These are phyloP conservation scores for Teunomyces gatunensis DNA, from an alignment of 805 yeast species.

Conservation along the genomic window DNA sequence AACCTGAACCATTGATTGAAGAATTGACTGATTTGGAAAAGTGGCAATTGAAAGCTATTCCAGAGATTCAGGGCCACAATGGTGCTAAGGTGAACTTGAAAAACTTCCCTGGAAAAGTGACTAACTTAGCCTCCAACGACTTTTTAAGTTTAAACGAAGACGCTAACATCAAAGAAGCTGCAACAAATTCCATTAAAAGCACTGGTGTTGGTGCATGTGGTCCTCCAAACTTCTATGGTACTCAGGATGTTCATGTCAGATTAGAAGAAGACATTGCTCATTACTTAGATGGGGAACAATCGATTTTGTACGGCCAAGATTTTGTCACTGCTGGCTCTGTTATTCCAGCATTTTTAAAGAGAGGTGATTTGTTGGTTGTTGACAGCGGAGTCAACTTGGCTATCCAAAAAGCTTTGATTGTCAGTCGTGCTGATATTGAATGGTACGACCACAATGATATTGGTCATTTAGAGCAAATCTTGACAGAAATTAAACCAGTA, in stretches of 20 bases:
- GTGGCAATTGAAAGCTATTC: conserved; percentile 65
- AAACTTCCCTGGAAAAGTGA: conserved; percentile 31
- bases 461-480: conserved; percentile 71
- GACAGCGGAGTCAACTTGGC: conserved; percentile 76
- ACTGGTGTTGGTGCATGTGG: conserved; percentile 98
- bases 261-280: conserved; percentile 72
- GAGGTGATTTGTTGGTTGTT: conserved; percentile 90
- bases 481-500: conserved; percentile 58
- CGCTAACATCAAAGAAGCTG: conserved; percentile 47
- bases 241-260: conserved; percentile 84
- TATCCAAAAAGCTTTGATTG: conserved; percentile 81
- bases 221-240: conserved; percentile 96
- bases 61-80: conserved; percentile 58
- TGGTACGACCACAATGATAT: conserved; percentile 87
- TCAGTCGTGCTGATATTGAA: conserved; percentile 82
- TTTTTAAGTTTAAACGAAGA: conserved; percentile 60
- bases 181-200: conserved; percentile 54
- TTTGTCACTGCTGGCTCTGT: conserved; percentile 83
- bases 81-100: conserved; percentile 35
- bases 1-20: conserved; percentile 77
- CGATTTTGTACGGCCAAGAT: conserved; percentile 91
- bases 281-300: conserved; percentile 73
- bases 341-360: conserved; percentile 87
- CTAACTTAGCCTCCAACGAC: conserved; percentile 72
- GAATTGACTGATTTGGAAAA: conserved; percentile 48